Evolutionary conservation across 495 filamentous ascomycete genomes (phyloP), one percentile per base, ranked within the genome.

Genomic region (Aspergillus heteromorphus): DNA sequence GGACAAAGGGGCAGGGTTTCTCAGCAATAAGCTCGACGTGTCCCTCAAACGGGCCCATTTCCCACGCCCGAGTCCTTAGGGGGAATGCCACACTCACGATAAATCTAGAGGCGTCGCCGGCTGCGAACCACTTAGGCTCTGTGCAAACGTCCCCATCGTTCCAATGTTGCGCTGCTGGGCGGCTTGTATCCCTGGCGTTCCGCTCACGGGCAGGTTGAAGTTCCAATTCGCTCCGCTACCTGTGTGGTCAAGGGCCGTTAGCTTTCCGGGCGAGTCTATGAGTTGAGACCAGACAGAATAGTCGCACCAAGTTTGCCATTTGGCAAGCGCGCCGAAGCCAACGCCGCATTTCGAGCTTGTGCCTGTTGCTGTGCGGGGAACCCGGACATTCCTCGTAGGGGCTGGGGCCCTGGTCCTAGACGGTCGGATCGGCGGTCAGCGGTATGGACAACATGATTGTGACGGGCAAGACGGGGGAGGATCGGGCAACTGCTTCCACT

Each of bases 101-200:
- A 86, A 74, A 69, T 93, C 89, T 56, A 93, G 67, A 36, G 88
- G 83, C 45, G 87, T 84, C 40, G 82, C 75, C 45, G 87, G 80
- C 64, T 93, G 89, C 13, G 87, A 89, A 13, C 82, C 86, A 54
- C 83, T 83, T 60, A 93, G 77, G 63, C 86, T 89, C 67, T 92
- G 89, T 51, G 89, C 89, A 70, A 93, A 95, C 60, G 85, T 92
- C 27, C 80, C 76, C 64, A 84, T 76, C 6, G 73, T 73, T 69
- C 78, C 77, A 47, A 79, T 74, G 73, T 82, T 70, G 74, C 85
- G 72, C 72, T 86, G 70, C 73, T 83, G 83, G 65, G 80, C 69
- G 61, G 72, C 75, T 61, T 76, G 78, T 49, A 85, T 70, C 49
- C 79, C 79, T 49, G 80, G 75, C 57, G 82, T 79, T 60, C 83